Base-by-base conservation (phyloP, 1,284 basidiomycete genomes). In the Cutaneotrichosporon sp. region DNA sequence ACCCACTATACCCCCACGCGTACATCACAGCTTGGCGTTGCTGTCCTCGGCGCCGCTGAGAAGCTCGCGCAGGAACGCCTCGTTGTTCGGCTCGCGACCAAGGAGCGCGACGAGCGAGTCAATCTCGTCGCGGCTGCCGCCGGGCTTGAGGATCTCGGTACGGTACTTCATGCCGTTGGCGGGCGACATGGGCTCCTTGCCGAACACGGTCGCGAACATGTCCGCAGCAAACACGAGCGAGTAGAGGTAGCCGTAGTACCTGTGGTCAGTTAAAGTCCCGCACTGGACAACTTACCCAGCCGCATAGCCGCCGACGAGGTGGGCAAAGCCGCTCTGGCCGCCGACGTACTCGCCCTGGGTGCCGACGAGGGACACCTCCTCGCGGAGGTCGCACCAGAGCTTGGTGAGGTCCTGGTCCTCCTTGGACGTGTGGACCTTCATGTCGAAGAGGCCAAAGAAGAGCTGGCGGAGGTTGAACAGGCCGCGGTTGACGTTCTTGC, bases 391-490 rank as follows among this genome's bases (percentile, higher is more conserved):
- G 51, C 51, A 55, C 58, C 58, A 59, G 8, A 56, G 54, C 54
- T 59, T 59, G 51, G 54, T 56, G 20, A 51, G 51, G 58, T 59
- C 58, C 8, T 45, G 41, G 30, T 59, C 54, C 26, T 59, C 58
- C 58, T 59, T 54, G 46, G 58, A 59, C 5, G 58, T 59, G 58
- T 59, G 58, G 41, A 54, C 15, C 2, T 49, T 59, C 58, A 59
- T 59, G 51, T 59, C 58, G 41, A 35, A 59, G 41, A 55, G 46
- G 30, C 58, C 58, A 9, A 59, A 53, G 54, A 59, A 59, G 40
- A 59, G 58, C 54, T 59, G 58, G 33, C 58, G 54, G 15, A 59
- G 58, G 49, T 54, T 59, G 48, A 59, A 59, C 23, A 55, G 49
- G 20, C 54, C 58, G 35, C 53, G 58, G 54, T 59, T 59, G 46